Conservation (phyloP, 2,329 filamentous ascomycete genomes). For the Tetracladium maxilliforme region DNA sequence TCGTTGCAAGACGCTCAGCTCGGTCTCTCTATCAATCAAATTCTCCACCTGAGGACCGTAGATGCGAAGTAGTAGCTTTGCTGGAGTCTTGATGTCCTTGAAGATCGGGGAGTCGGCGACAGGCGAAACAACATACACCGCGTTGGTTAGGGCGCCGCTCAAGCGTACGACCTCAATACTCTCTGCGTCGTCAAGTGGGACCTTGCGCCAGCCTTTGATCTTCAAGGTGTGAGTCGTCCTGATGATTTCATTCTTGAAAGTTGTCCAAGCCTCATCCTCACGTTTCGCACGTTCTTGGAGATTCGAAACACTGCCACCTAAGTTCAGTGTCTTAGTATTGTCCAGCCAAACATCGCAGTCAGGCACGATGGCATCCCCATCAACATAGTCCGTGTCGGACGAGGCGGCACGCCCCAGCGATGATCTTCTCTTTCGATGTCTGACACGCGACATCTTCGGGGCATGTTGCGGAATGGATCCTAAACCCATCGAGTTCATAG, state of each 20-base stretch:
- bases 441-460: conserved; percentile 15
- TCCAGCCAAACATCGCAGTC: conserved; percentile 74
- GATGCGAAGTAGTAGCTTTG: conserved; percentile 73
- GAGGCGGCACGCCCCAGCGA: conserved; percentile 38
- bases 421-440: conserved; percentile 19
- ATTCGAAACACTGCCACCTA: conserved; percentile 39
- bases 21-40: conserved; percentile 83
- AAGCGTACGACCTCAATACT: conserved; percentile 58
- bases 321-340: conserved; percentile 78
- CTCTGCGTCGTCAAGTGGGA: conserved; percentile 57
- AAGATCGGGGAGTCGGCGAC: conserved; percentile 42
- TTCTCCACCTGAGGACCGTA: conserved; percentile 94
- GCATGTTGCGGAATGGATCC: conserved; percentile 26
- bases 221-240: conserved; percentile 77
- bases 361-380: conserved; percentile 72
- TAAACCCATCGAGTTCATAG: conserved; percentile 37
- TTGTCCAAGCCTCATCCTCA: conserved; percentile 65
- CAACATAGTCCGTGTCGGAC: conserved; percentile 74
- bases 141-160: conserved; percentile 89
- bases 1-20: conserved; percentile 72
- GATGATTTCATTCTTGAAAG: conserved; percentile 85
- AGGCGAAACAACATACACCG: conserved; percentile 86
- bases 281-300: conserved; percentile 38
- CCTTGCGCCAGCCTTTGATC: conserved; percentile 80
- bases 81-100: conserved; percentile 9